Conservation (phyloP, 495 filamentous ascomycete species). For the Margaritispora aquatica region DNA sequence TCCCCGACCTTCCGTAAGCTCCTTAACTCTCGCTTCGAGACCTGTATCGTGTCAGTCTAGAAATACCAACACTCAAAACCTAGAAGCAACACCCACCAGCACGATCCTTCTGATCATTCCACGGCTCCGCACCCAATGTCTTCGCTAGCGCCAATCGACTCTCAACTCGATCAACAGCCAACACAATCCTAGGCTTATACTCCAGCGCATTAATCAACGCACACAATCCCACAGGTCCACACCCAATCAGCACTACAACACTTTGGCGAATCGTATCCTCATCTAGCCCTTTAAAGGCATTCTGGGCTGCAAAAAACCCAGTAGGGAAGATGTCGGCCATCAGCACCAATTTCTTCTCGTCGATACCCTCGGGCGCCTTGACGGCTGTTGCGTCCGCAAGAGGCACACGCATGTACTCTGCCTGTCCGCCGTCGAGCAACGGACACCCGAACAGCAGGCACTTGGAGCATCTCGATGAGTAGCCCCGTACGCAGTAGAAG, state of each 20-base stretch:
- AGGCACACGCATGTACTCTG: slow-evolving; percentile 84
- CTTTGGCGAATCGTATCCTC: slow-evolving; percentile 57
- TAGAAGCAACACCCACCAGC: slow-evolving; percentile 26
- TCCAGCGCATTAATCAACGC: slow-evolving; percentile 79
- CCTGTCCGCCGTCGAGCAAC: slow-evolving; percentile 78
- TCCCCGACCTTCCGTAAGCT: slow-evolving; percentile 75
- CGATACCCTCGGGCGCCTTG: slow-evolving; percentile 67
- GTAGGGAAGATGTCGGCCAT: slow-evolving; percentile 88
- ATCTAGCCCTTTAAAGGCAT: slow-evolving; percentile 66
- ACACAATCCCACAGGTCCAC: slow-evolving; percentile 84
- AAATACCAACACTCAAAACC: not conserved
- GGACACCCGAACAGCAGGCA: slow-evolving; percentile 68
- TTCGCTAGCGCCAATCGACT: slow-evolving; percentile 72
- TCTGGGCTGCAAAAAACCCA: slow-evolving; percentile 83
- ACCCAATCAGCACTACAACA: slow-evolving; percentile 74
- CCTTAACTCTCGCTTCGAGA: slow-evolving; percentile 63
- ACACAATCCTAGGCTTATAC: slow-evolving; percentile 70
- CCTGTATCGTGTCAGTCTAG: slow-evolving; percentile 25
- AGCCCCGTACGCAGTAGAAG: slow-evolving; percentile 84
- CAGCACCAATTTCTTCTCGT: slow-evolving; percentile 74
- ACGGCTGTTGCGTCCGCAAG: slow-evolving; percentile 78
- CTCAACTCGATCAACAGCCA: slow-evolving; percentile 80
- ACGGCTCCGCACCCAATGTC: slow-evolving; percentile 75
- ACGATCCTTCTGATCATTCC: slow-evolving; percentile 70
- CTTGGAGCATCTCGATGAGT: slow-evolving; percentile 78